Evolutionary conservation across 1,139 yeast species (phyloP).

Genomic region (Eremothecium gossypii): DNA sequence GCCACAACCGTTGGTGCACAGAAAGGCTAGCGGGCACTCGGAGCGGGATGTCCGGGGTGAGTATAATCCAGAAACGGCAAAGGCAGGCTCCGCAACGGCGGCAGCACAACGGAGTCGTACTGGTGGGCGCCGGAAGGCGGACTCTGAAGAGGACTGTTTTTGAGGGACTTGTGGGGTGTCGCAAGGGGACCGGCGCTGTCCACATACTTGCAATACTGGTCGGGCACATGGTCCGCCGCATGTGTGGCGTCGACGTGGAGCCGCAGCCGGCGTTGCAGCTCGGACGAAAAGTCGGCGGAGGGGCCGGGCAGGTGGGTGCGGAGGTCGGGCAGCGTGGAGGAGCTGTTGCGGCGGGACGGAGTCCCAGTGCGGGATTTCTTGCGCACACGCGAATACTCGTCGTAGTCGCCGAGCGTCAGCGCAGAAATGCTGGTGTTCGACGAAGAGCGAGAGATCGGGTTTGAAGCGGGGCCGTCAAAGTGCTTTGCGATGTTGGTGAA

Average conservation of each 20-base stretch:
- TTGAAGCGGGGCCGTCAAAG: slow-evolving; percentile 1
- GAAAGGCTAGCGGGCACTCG: too few species aligned
- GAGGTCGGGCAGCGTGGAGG: neutral
- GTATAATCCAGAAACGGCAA: slow-evolving; percentile 19
- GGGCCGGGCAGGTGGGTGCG: slow-evolving; percentile 3
- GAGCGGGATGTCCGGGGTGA: too few species aligned
- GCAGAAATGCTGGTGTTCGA: slow-evolving; percentile 5
- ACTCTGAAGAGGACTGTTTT: neutral
- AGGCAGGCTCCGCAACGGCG: slow-evolving; percentile 28
- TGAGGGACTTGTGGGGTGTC: slow-evolving; percentile 1
- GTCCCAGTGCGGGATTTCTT: slow-evolving; percentile 9
- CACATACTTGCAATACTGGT: slow-evolving; percentile 2
- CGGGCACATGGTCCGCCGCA: slow-evolving; percentile 4
- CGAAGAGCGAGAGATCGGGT: slow-evolving; percentile 2
- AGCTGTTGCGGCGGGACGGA: slow-evolving; percentile 8
- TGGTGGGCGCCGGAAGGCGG: neutral
- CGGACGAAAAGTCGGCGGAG: slow-evolving; percentile 6
- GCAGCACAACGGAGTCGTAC: slow-evolving; percentile 12
- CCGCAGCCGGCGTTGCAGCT: slow-evolving; percentile 2
- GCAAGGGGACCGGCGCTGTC: slow-evolving; percentile 5
- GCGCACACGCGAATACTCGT: slow-evolving; percentile 6
- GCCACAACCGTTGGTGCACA: too few species aligned
- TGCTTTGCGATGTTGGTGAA: neutral
- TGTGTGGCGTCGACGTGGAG: slow-evolving; percentile 5
- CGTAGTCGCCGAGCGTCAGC: slow-evolving; percentile 4